Evolutionary conservation across 192 early-diverging fungal species (phyloP).

Genomic region (Backusella morwellensis): DNA sequence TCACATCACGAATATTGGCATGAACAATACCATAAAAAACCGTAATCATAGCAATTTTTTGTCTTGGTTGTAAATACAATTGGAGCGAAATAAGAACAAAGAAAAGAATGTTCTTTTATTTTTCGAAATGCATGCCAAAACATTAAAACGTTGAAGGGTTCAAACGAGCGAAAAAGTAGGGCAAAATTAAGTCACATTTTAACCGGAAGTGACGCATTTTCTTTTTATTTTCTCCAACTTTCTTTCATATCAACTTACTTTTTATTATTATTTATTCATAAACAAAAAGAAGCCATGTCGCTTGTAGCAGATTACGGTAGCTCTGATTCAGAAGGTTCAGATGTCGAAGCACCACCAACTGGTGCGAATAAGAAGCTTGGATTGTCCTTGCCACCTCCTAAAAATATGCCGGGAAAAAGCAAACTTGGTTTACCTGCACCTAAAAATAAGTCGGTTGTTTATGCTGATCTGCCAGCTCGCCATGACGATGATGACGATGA

Average conservation of each 20-base stretch:
- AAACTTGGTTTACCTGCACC: neutral
- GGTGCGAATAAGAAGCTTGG: neutral
- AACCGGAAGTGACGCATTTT: too few relatives aligned
- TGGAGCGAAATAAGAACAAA: too few relatives aligned
- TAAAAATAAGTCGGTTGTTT: conserved; percentile 3
- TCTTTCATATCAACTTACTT: neutral
- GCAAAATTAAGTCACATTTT: too few relatives aligned
- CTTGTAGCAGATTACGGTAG: conserved; percentile 17
- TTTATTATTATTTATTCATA: neutral
- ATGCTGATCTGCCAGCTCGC: neutral
- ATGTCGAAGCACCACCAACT: neutral
- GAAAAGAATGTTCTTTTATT: too few relatives aligned
- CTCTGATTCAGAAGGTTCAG: conserved; percentile 12
- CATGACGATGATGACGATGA: neutral
- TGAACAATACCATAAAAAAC: too few relatives aligned
- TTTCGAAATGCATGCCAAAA: too few relatives aligned
- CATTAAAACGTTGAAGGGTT: too few relatives aligned
- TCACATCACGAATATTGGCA: too few relatives aligned
- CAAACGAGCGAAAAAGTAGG: too few relatives aligned
- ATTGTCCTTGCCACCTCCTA: conserved; percentile 12
- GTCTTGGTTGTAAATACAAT: too few relatives aligned
- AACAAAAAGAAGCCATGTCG: neutral
- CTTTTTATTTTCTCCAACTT: too few relatives aligned
- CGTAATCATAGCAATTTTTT: too few relatives aligned
- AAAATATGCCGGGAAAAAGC: neutral